Conservation (phyloP, 2,329 filamentous ascomycete genomes). For the Colletotrichum karsti region DNA sequence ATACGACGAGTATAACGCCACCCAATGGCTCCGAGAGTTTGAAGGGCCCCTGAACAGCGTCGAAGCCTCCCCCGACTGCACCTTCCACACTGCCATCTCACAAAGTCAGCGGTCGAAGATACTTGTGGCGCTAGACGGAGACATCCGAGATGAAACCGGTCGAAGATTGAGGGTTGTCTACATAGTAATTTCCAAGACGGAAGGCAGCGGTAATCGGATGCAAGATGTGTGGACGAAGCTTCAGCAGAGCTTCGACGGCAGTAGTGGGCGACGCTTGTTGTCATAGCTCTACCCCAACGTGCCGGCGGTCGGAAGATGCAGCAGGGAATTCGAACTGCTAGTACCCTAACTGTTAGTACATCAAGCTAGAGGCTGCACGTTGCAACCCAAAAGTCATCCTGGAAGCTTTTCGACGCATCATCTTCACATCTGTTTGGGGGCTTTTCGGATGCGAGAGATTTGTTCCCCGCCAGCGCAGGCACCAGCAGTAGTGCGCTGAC, state of each 20-base stretch:
- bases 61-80: background rate
- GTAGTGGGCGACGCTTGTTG: background rate
- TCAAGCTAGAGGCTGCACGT: too few species aligned
- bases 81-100: background rate
- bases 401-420: too few species aligned
- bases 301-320: too few species aligned
- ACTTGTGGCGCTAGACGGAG: background rate
- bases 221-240: background rate
- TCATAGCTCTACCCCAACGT: background rate
- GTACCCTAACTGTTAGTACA: too few species aligned
- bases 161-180: conserved; percentile 28
- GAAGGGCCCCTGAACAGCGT: background rate
- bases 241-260: background rate
- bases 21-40: conserved; percentile 5
- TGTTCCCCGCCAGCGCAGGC: too few species aligned
- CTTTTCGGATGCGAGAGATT: too few species aligned
- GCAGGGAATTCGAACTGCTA: too few species aligned
- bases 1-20: background rate
- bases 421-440: too few species aligned
- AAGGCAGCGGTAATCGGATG: background rate
- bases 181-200: background rate
- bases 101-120: background rate
- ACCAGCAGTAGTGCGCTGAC: too few species aligned
- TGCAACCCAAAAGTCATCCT: too few species aligned
- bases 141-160: background rate